Conservation (phyloP, 2,329 filamentous ascomycete genomes). For the Phialophora macrospora region DNA sequence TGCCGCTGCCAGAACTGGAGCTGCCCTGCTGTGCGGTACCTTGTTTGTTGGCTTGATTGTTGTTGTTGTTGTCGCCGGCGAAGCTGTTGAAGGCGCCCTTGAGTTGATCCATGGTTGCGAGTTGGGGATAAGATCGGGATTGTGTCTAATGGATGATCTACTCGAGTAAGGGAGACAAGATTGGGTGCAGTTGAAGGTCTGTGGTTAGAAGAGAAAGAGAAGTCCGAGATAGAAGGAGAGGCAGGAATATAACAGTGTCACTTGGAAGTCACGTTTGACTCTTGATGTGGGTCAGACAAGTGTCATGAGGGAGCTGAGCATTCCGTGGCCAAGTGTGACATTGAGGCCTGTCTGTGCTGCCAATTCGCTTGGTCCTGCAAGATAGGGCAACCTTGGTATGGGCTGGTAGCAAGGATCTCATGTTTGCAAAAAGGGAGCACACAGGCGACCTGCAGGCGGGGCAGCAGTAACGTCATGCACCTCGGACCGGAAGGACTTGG, state of each 20-base stretch:
- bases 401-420: not conserved
- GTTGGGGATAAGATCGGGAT: not conserved
- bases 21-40: conserved; percentile 35
- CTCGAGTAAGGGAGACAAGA: not conserved
- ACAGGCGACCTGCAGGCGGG: not conserved
- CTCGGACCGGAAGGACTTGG: not conserved
- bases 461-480: not conserved
- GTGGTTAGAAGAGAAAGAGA: not conserved
- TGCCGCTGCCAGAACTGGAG: conserved; percentile 31
- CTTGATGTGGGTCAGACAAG: conserved; percentile 6
- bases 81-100: conserved; percentile 36
- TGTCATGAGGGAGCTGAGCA: conserved; percentile 7
- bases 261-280: conserved; percentile 8
- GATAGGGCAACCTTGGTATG: conserved; percentile 1
- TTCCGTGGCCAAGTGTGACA: not conserved
- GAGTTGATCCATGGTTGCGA: conserved; percentile 37
- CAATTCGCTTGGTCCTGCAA: conserved; percentile 8
- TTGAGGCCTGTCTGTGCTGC: not conserved
- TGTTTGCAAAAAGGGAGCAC: conserved; percentile 1
- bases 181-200: not conserved
- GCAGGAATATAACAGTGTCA: conserved; percentile 4
- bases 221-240: conserved; percentile 1
- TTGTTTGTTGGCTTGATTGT: conserved; percentile 17
- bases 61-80: conserved; percentile 33
- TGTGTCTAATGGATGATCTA: not conserved